Conservation (phyloP, 805 yeast species). For the Wickerhamomyces chambardii region DNA sequence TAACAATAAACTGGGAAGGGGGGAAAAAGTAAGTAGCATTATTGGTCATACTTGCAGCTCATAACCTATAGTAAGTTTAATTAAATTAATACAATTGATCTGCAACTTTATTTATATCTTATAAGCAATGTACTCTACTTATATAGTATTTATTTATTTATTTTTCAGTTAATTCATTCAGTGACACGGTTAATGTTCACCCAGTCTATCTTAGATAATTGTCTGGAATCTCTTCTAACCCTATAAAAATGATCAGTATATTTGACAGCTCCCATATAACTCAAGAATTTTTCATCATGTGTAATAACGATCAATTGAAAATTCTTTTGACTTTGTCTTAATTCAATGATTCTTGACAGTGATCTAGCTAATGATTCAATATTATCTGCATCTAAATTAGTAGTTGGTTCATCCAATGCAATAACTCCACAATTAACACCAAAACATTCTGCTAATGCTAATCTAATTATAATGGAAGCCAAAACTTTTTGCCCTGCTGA, state of each 20-base stretch:
- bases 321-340: conserved; percentile 70
- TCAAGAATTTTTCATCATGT: conserved; percentile 88
- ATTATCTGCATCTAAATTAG: conserved; percentile 86
- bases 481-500: conserved; percentile 97
- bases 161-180: conserved; percentile 6
- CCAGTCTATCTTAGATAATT: conserved; percentile 68
- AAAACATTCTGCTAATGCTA: conserved; percentile 92
- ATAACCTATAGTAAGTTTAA: no score
- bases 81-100: no score
- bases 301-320: conserved; percentile 95
- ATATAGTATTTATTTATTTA: no score
- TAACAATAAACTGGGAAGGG: no score
- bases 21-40: no score
- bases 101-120: no score
- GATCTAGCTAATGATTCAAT: conserved; percentile 82
- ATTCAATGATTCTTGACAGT: conserved; percentile 62
- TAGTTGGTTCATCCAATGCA: conserved; percentile 96
- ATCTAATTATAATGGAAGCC: conserved; percentile 83
- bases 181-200: conserved; percentile 32
- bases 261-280: conserved; percentile 74
- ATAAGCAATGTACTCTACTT: no score
- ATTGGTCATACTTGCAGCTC: no score
- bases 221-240: conserved; percentile 72
- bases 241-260: conserved; percentile 85
- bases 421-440: conserved; percentile 93